Evolutionary conservation across 2,329 filamentous ascomycete species (phyloP).

Genomic region (Teratosphaeria viscida): DNA sequence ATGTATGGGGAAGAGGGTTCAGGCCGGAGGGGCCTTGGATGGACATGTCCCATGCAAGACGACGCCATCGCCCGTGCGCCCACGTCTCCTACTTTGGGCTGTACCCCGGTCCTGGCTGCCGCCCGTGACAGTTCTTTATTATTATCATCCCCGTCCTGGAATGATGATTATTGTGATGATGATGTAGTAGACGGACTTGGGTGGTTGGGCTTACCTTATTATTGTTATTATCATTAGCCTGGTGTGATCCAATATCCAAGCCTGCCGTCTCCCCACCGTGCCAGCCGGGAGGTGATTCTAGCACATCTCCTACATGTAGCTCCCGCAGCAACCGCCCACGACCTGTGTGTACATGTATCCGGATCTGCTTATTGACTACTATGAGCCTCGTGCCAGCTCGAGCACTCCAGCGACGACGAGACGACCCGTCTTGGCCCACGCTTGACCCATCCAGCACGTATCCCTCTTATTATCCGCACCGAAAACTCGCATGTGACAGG

Average conservation of each 20-base stretch:
- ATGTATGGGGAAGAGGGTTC: background rate
- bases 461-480: background rate
- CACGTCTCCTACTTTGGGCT: background rate
- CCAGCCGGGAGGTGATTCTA: background rate
- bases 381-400: background rate
- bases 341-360: background rate
- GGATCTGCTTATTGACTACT: background rate
- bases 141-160: background rate
- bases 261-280: background rate
- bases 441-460: background rate
- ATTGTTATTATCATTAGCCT: too few species aligned
- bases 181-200: too few species aligned
- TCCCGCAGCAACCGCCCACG: background rate
- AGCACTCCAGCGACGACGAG: background rate
- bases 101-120: background rate
- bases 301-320: too few species aligned
- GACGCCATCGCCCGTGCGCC: background rate
- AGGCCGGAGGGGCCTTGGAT: background rate
- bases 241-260: too few species aligned
- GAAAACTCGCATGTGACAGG: too few species aligned
- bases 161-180: background rate
- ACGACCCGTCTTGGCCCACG: too few species aligned
- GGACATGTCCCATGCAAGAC: constrained; percentile 1
- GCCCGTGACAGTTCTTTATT: background rate
- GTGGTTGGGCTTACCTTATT: too few species aligned